Percentiles rank a stretch among this genome's conserved stretches.
Conservation (phyloP, 345 rosid genomes). For the Citrus inodora region DNA sequence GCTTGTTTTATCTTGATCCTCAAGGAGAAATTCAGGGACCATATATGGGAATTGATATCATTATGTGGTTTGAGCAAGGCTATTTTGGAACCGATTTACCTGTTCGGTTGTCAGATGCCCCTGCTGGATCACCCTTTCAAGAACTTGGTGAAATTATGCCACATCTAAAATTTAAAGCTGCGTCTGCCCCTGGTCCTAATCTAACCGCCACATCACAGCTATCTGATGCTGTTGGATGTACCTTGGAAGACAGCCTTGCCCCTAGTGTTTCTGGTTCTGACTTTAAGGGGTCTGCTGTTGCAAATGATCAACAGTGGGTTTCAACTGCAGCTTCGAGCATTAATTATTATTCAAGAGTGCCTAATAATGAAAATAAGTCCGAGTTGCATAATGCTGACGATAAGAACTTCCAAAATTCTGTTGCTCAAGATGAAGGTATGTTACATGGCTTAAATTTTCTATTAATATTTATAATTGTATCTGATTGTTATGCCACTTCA, state of each 20-base stretch:
- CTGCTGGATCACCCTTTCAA: conserved; percentile 67
- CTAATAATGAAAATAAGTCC: conserved; percentile 10
- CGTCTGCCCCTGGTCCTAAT: conserved; percentile 2
- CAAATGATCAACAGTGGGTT: conserved; percentile 14
- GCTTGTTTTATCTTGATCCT: conserved; percentile 82
- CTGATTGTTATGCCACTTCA: conserved; percentile 5
- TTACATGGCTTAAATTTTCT: conserved; percentile 11
- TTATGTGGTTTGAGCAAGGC: conserved; percentile 89
- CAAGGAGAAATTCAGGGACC: conserved; percentile 86
- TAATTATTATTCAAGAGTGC: conserved; percentile 16
- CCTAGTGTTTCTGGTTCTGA: conserved; percentile 20
- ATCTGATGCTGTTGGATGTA: conserved; percentile 22
- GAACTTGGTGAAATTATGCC: conserved; percentile 69
- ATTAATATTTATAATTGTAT: conserved; percentile 6
- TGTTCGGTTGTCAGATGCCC: conserved; percentile 70
- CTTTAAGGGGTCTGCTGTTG: conserved; percentile 10
- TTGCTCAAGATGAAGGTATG: conserved; percentile 50
- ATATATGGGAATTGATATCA: conserved; percentile 68
- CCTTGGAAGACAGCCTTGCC: conserved; percentile 12
- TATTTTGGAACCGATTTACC: conserved; percentile 84
- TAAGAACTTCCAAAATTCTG: conserved; percentile 27
- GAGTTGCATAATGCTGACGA: conserved; percentile 19
- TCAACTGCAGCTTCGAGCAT: conserved; percentile 14
- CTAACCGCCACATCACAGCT: background rate
- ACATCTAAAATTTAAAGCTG: conserved; percentile 34